Base-by-base conservation (phyloP, 768 basidiomycete genomes). In the Russula emetica region DNA sequence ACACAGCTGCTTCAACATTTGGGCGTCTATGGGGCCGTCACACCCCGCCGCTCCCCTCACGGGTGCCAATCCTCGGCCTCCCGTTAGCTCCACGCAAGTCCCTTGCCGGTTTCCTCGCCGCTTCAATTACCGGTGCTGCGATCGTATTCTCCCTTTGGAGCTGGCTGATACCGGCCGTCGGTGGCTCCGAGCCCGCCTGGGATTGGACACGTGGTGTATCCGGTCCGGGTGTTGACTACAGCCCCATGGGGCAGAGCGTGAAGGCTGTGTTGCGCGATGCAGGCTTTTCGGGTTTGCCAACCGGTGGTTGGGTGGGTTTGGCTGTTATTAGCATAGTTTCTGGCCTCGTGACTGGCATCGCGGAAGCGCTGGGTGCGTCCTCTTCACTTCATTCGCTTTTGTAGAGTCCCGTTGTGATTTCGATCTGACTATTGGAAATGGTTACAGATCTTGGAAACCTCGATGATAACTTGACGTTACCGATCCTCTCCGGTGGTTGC, bases 1-100 rank as follows among this genome's bases (percentile, higher is more conserved):
- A 97, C 74, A 96, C 94, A 1, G 86, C 93, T 20, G 94, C 94
- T 6, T 96, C 94, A 11, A 95, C 92, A 14, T 78, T 96, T 67
- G 94, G 94, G 50, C 85, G 94, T n/a, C 77, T 92, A 38, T 92
- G 83, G 73, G 92, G 92, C 45, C 76, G 78, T n/a, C 75, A 77
- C 52, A 92, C 92, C 0, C 82, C 84, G 0, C 80, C 76, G 5
- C 82, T 89, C 5, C 87, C 87, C 2, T 72, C 76, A 52, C 76
- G 71, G 75, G 62, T 80, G 64, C 75, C 74, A 62, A 71, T 77
- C 76, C 73, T 80, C 68, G 76, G 78, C 2, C 77, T 94, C 47
- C 90, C 85, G 0, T 80, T 95, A 55, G 90, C 92, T 0, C 84
- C 87, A 0, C 83, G 90, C 61, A 96, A 96, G 75, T 91, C 88